phyloP scores from a whole-genome alignment of 2,329 filamentous ascomycete species.

The Pseudocercospora eumusae region DNA sequence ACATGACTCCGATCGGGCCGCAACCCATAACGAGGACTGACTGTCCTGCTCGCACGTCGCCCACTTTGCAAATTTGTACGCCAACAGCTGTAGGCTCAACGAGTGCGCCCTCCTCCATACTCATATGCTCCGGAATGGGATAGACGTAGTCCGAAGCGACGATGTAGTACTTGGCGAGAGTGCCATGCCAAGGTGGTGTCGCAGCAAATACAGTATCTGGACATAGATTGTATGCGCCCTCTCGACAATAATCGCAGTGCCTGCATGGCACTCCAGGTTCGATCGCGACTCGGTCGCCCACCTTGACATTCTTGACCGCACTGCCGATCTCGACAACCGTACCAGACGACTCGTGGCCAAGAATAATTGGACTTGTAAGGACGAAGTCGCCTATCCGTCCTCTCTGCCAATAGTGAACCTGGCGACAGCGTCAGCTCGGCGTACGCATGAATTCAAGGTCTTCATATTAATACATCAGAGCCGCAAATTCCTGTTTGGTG shows the following conservation, averaged over 20 bases:
- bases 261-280: constrained; percentile 53
- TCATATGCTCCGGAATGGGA: constrained; percentile 48
- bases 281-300: constrained; percentile 52
- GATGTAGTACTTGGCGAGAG: constrained; percentile 53
- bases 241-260: constrained; percentile 53
- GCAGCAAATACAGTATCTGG: constrained; percentile 53
- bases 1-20: constrained; percentile 72
- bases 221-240: constrained; percentile 90
- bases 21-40: constrained; percentile 50
- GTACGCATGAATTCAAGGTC: neutral
- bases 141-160: constrained; percentile 53
- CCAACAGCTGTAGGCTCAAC: constrained; percentile 58
- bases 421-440: neutral
- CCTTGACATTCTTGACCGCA: constrained; percentile 47
- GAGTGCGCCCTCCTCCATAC: constrained; percentile 55
- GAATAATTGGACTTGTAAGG: constrained; percentile 48
- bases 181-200: constrained; percentile 52
- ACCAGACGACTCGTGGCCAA: constrained; percentile 38
- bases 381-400: constrained; percentile 53
- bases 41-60: constrained; percentile 44
- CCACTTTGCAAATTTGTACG: constrained; percentile 48
- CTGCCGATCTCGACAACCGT: constrained; percentile 46
- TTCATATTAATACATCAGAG: constrained; percentile 56
- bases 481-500: constrained; percentile 86
- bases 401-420: constrained; percentile 56